Evolutionary conservation across 1,139 yeast genomes (phyloP), one percentile per base, ranked within the genome.

Genomic region (Debaryomyces nepalensis): DNA sequence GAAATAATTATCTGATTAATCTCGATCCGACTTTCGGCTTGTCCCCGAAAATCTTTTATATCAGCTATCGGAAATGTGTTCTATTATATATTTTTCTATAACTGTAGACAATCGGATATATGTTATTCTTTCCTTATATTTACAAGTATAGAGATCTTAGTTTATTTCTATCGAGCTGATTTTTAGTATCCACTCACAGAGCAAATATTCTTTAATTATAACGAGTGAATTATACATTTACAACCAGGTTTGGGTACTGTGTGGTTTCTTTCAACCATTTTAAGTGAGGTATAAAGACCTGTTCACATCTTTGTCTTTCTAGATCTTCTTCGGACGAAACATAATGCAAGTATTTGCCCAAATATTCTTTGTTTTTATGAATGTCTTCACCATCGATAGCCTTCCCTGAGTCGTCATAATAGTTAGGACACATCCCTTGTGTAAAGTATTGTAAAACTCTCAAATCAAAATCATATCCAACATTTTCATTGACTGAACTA

Each of bases 391-490:
- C 64, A 37, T 68, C 74, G 6, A 63, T 44, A 0, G 73, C 57
- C 12, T 40, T 36, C 0, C 75, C 76, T 2, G 48, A 44, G 9
- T 48, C 47, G 34, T 62, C 59, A 47, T 70, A 69, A 48, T 70
- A 73, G 42, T 63, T 60, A 3, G 63, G 54, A 55, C 77, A 73
- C 24, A 70, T 50, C 0, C 66, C 75, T 48, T 71, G 70, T 7
- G 72, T 68, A 49, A 68, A 70, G 32, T 59, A 55, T 42, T 65
- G 70, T 36, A 66, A 47, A 3, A 63, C 63, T 37, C 77, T 59
- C 49, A 76, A 63, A 57, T 79, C 84, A 51, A 77, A 78, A 53
- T 79, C 84, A 52, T 77, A 78, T 3, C 76, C 76, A 7, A 76
- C 63, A 39, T 73, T 69, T 3, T 58, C 58, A 43, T 73, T 65